Percentiles rank a stretch among this genome's conserved stretches.
phyloP scores from a whole-genome alignment of 805 yeast genomes.

The Sugiyamaella smithiae region DNA sequence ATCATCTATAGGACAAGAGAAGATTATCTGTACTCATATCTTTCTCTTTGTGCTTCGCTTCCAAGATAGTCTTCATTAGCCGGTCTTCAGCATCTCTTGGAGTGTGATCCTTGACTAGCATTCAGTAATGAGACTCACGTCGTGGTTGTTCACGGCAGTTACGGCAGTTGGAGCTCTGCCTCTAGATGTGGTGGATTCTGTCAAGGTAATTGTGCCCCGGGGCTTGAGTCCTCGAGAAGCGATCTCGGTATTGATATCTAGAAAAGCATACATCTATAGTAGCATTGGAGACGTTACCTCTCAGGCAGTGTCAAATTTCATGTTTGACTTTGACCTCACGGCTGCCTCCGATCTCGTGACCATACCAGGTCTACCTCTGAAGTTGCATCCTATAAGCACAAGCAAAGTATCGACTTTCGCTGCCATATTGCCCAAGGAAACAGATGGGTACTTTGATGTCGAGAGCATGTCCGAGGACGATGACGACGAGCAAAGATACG shows the following conservation, averaged over 20 bases:
- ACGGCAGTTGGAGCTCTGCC: background rate
- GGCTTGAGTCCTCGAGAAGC: background rate
- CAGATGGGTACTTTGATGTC: conserved; percentile 15
- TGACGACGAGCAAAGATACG: conserved; percentile 18
- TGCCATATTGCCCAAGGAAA: conserved; percentile 17
- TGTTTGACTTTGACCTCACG: conserved; percentile 16
- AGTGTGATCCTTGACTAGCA: too few species aligned
- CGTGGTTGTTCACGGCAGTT: too few species aligned
- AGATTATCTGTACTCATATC: too few species aligned
- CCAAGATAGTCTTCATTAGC: too few species aligned
- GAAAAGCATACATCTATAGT: background rate
- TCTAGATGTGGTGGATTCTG: background rate
- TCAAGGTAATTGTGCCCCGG: background rate
- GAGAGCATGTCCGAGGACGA: conserved; percentile 11
- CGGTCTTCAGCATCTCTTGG: too few species aligned
- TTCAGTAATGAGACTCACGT: too few species aligned
- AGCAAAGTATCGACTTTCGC: conserved; percentile 18
- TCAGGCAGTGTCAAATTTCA: conserved; percentile 11
- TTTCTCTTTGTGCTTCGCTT: too few species aligned
- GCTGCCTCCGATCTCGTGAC: conserved; percentile 13
- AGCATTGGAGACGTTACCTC: background rate
- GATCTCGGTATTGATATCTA: background rate
- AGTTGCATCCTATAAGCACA: conserved; percentile 16
- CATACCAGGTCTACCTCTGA: conserved; percentile 21
- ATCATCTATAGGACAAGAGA: too few species aligned